Percentiles rank a stretch among this genome's conserved stretches.
Conservation (phyloP, 495 filamentous ascomycete genomes). For the Talaromyces proteolyticus region DNA sequence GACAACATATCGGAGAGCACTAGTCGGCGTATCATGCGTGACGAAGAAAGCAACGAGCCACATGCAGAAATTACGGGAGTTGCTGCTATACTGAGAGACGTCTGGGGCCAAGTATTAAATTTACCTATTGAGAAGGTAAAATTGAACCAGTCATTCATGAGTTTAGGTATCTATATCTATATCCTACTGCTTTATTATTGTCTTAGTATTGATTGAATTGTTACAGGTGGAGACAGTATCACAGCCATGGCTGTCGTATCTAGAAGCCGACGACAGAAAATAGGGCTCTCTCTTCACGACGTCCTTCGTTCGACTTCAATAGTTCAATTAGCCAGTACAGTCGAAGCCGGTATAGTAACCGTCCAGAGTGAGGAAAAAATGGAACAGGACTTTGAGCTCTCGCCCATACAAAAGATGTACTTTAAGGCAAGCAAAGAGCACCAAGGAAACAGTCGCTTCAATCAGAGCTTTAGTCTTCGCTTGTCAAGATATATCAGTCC, state of each 20-base stretch:
- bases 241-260: slow-evolving; percentile 36
- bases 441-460: slow-evolving; percentile 52
- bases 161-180: slow-evolving; percentile 29
- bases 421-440: slow-evolving; percentile 39
- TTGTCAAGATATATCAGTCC: slow-evolving; percentile 42
- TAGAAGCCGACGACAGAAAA: slow-evolving; percentile 28
- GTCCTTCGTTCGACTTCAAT: slow-evolving; percentile 32
- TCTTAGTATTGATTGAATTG: slow-evolving; percentile 15
- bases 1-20: slow-evolving; percentile 30
- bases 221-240: slow-evolving; percentile 41
- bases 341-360: slow-evolving; percentile 14
- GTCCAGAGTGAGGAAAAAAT: slow-evolving; percentile 22
- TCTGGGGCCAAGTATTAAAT: slow-evolving; percentile 45
- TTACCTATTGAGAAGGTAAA: slow-evolving; percentile 31
- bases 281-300: slow-evolving; percentile 28
- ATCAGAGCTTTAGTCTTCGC: slow-evolving; percentile 62
- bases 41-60: slow-evolving; percentile 23
- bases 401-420: slow-evolving; percentile 40
- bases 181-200: slow-evolving; percentile 10
- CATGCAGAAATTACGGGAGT: slow-evolving; percentile 15
- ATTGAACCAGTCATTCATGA: slow-evolving; percentile 34
- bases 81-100: slow-evolving; percentile 23
- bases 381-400: slow-evolving; percentile 46
- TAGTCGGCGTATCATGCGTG: slow-evolving; percentile 34
- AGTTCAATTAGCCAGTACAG: slow-evolving; percentile 25